Base-by-base conservation (phyloP, 352 stramenopile genomes). In the Phytophthora parvispora region DNA sequence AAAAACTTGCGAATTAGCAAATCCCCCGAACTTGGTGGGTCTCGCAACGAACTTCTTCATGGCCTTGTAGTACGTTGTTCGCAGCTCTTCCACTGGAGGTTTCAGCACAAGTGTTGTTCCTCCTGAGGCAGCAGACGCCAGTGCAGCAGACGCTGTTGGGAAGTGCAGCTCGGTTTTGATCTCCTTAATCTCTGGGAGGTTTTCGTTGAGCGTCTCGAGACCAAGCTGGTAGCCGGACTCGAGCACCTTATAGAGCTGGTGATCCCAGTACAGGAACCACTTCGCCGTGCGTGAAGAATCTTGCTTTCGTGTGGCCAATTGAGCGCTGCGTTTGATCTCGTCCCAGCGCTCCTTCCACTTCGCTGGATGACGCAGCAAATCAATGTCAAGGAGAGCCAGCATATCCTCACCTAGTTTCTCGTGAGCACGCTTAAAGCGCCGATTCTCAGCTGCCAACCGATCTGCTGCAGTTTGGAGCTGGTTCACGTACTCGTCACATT, bases 1-100 rank as follows among this genome's bases (percentile, higher is more conserved):
- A 64, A 97, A 99, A 5, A 98, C 78, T 12, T 89, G 77, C 6
- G 81, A 78, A 69, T 97, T 97, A 0, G 82, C 87, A 68, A 98
- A 98, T 1, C 95, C 95, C 15, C 79, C 73, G 56, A 99, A 98
- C 50, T 87, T 84, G 22, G 79, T 94, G 0, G 95, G 96, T 51
- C 97, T 91, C 0, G 83, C 80, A n/a, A 99, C 92, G 50, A 99
- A 99, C 34, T 97, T 98, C 60, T 98, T 98, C 86, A 99, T 94
- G 20, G 97, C 89, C 34, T 96, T 94, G 78, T 98, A 99, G 80
- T 99, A 99, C 13, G 86, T 92, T n/a, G 91, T 87, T 2, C 94
- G 86, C 0, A 99, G 70, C 64, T 99, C 93, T 71, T 99, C 94
- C 20, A 99, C 73, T 0, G 95, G 88, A 10, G 97, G 97, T 43